phyloP scores from a whole-genome alignment of 2,329 filamentous ascomycete genomes.

The Monilinia fructicola region DNA sequence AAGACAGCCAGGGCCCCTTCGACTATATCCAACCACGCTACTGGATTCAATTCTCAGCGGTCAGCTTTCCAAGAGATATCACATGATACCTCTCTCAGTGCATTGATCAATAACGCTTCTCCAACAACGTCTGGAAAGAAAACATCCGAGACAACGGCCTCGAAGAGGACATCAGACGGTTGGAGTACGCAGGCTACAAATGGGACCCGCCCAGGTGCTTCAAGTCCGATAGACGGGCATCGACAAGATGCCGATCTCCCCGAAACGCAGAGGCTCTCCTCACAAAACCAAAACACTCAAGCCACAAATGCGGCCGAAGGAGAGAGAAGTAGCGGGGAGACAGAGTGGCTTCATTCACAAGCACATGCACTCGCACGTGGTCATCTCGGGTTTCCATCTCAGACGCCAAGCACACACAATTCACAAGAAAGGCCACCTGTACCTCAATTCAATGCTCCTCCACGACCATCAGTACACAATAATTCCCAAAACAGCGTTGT shows the following conservation, averaged over 20 bases:
- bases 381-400: conserved; percentile 37
- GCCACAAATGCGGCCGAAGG: conserved; percentile 31
- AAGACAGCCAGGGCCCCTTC: conserved; percentile 46
- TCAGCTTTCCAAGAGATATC: conserved; percentile 60
- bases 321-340: conserved; percentile 50
- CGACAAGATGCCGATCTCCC: conserved; percentile 45
- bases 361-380: conserved; percentile 51
- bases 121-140: conserved; percentile 84
- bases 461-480: conserved; percentile 28
- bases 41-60: conserved; percentile 53
- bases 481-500: conserved; percentile 26
- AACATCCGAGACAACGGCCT: conserved; percentile 53
- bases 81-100: conserved; percentile 57
- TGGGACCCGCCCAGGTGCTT: conserved; percentile 47
- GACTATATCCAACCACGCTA: conserved; percentile 28
- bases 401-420: conserved; percentile 38
- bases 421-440: conserved; percentile 41
- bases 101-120: conserved; percentile 77
- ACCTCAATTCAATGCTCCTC: conserved; percentile 43
- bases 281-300: conserved; percentile 29
- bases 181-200: conserved; percentile 74
- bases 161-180: conserved; percentile 49
- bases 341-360: conserved; percentile 58
- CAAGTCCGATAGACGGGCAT: conserved; percentile 35
- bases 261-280: conserved; percentile 49